Percentiles rank a stretch among this genome's conserved stretches.
These are phyloP conservation scores for Elsinoe australis DNA, from an alignment of 2,329 filamentous ascomycete species.

Conservation along the genomic window DNA sequence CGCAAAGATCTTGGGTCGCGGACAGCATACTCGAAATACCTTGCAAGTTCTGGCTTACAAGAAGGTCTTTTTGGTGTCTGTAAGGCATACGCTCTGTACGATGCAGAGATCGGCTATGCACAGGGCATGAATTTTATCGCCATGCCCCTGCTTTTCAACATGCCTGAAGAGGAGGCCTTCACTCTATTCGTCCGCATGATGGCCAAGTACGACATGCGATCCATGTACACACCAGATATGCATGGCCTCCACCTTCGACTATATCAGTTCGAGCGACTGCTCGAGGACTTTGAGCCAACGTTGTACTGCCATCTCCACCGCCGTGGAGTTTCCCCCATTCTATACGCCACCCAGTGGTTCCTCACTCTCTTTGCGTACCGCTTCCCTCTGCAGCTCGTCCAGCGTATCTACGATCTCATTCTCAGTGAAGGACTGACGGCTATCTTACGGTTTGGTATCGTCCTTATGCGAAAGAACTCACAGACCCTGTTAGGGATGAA, in stretches of 20 bases:
- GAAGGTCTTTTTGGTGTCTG: constrained; percentile 92
- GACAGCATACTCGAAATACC: constrained; percentile 95
- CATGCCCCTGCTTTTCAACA: constrained; percentile 95
- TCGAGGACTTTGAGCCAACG: constrained; percentile 90
- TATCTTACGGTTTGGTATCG: constrained; percentile 88
- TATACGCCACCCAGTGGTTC: constrained; percentile 99
- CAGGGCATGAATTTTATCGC: constrained; percentile 98
- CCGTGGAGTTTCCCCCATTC: constrained; percentile 75
- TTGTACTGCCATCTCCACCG: constrained; percentile 90
- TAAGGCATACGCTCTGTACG: constrained; percentile 93
- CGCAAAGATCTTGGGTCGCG: constrained; percentile 82
- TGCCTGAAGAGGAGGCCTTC: constrained; percentile 96
- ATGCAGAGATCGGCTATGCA: constrained; percentile 90
- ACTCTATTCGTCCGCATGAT: constrained; percentile 86
- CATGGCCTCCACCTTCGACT: constrained; percentile 86
- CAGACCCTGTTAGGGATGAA: constrained; percentile 69
- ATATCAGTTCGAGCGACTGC: constrained; percentile 87
- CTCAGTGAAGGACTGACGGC: constrained; percentile 82
- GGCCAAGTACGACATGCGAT: constrained; percentile 90
- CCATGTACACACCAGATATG: constrained; percentile 94
- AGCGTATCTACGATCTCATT: constrained; percentile 93
- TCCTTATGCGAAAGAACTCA: constrained; percentile 92
- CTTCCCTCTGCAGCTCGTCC: constrained; percentile 89
- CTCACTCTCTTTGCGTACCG: constrained; percentile 97
- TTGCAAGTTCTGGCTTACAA: constrained; percentile 81